Percentiles rank a stretch among this genome's conserved stretches.
Evolutionary conservation across 805 yeast species (phyloP).

Genomic region (Kazachstania kunashirensis): DNA sequence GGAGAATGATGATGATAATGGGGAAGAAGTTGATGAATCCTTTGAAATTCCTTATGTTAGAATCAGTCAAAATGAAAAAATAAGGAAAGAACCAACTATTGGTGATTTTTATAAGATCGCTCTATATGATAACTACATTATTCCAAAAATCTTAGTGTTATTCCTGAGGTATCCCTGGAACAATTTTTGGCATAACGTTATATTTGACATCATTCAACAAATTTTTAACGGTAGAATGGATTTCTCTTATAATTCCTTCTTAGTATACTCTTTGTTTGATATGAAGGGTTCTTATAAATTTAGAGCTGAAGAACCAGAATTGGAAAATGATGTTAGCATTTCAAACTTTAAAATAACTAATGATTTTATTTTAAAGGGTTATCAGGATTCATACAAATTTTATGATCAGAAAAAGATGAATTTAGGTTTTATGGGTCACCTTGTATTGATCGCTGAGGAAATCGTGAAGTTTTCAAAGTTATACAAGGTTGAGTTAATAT

Average conservation of each 20-base stretch:
- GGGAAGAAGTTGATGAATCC: constrained; percentile 27
- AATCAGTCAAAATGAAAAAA: constrained; percentile 29
- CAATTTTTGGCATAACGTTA: constrained; percentile 90
- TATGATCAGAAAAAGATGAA: constrained; percentile 54
- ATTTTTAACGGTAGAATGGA: constrained; percentile 78
- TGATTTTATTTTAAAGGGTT: constrained; percentile 51
- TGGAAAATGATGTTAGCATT: background rate
- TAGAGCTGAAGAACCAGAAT: constrained; percentile 32
- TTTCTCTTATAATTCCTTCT: constrained; percentile 71
- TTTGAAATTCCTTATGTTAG: constrained; percentile 29
- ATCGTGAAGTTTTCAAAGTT: constrained; percentile 68
- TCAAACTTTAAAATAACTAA: constrained; percentile 45
- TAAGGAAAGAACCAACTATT: constrained; percentile 55
- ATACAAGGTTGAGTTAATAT: constrained; percentile 26
- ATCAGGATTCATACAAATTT: constrained; percentile 45
- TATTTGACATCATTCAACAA: constrained; percentile 91
- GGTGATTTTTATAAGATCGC: constrained; percentile 83
- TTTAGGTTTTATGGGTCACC: constrained; percentile 91
- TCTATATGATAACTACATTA: constrained; percentile 60
- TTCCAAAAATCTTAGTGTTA: constrained; percentile 54
- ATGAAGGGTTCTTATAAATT: constrained; percentile 8
- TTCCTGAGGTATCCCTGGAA: constrained; percentile 90
- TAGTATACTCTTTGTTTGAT: constrained; percentile 34
- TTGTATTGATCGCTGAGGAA: constrained; percentile 87
- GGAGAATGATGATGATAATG: constrained; percentile 27